A percentile compares a stretch with the other conserved stretches of the same genome.
Evolutionary conservation across 1,139 yeast species (phyloP).

Genomic region (Hansenula sp.): DNA sequence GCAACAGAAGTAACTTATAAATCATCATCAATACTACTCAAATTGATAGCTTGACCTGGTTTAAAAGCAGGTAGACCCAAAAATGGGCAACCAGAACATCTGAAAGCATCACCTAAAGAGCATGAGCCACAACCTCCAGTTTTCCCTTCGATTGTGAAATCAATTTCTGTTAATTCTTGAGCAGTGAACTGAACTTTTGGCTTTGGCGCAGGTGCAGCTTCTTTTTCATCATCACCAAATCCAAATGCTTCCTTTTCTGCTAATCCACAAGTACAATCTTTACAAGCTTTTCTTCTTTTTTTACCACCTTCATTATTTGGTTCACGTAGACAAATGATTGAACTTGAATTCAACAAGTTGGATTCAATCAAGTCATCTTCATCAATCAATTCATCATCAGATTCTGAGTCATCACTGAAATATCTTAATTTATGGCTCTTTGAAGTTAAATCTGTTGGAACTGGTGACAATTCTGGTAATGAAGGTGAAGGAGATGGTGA

Average conservation of each 20-base stretch:
- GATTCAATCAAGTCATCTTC: slow-evolving; percentile 40
- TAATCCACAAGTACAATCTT: slow-evolving; percentile 96
- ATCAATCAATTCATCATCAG: slow-evolving; percentile 35
- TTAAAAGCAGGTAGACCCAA: slow-evolving; percentile 96
- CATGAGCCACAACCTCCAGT: slow-evolving; percentile 96
- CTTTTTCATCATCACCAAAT: slow-evolving; percentile 37
- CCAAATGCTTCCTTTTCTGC: slow-evolving; percentile 64
- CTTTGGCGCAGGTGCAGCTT: slow-evolving; percentile 20
- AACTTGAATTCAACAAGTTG: slow-evolving; percentile 21
- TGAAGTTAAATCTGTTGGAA: background rate
- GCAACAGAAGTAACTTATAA: too few relatives aligned
- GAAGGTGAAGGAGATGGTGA: slow-evolving; percentile 14
- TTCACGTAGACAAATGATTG: slow-evolving; percentile 22
- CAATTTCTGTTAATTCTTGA: slow-evolving; percentile 79
- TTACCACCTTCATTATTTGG: slow-evolving; percentile 43
- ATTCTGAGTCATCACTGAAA: slow-evolving; percentile 17
- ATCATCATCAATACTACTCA: slow-evolving; percentile 37
- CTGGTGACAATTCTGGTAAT: slow-evolving; percentile 12
- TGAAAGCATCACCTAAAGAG: slow-evolving; percentile 94
- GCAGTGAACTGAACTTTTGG: slow-evolving; percentile 50
- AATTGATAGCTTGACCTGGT: slow-evolving; percentile 73
- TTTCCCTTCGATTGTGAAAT: slow-evolving; percentile 92
- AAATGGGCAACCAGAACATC: slow-evolving; percentile 98
- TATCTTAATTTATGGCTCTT: slow-evolving; percentile 16
- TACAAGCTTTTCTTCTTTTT: slow-evolving; percentile 83